phyloP scores from a whole-genome alignment of 345 rosid species.

The Moricandia moricandioides region DNA sequence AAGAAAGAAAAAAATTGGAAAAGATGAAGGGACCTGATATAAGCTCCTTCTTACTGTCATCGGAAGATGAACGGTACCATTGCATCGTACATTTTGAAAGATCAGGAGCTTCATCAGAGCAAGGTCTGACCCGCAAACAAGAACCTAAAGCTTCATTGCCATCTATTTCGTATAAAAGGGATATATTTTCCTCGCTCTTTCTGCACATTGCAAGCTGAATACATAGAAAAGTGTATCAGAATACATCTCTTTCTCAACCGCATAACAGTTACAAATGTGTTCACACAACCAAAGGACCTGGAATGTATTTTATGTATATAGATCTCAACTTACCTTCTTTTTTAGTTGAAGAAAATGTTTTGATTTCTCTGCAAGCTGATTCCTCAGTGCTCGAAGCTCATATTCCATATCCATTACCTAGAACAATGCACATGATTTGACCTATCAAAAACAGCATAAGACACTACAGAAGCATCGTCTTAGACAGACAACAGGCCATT shows the following conservation, averaged over 20 bases:
- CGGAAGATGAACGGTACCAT: slow-evolving; percentile 80
- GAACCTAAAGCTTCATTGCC: slow-evolving; percentile 89
- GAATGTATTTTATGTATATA: background rate
- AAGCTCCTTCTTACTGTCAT: slow-evolving; percentile 68
- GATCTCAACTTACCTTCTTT: slow-evolving; percentile 51
- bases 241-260: slow-evolving; percentile 1
- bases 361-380: slow-evolving; percentile 79
- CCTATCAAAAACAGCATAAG: background rate
- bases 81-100: slow-evolving; percentile 70
- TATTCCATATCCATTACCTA: slow-evolving; percentile 96
- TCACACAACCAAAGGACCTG: background rate
- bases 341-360: slow-evolving; percentile 68
- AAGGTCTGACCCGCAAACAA: slow-evolving; percentile 58
- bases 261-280: slow-evolving; percentile 10
- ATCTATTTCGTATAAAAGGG: slow-evolving; percentile 65
- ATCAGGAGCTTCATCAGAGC: slow-evolving; percentile 67
- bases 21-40: slow-evolving; percentile 66
- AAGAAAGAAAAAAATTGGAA: background rate
- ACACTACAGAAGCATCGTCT: background rate
- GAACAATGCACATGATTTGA: slow-evolving; percentile 15
- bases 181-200: slow-evolving; percentile 49
- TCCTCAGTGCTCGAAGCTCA: slow-evolving; percentile 76
- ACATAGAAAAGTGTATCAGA: slow-evolving; percentile 11
- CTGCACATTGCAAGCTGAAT: slow-evolving; percentile 69
- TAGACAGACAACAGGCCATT: background rate